A percentile compares a stretch with the other conserved stretches of the same genome.
Evolutionary conservation across 495 filamentous ascomycete species (phyloP).

Genomic region (Aspergillus heteromorphus): DNA sequence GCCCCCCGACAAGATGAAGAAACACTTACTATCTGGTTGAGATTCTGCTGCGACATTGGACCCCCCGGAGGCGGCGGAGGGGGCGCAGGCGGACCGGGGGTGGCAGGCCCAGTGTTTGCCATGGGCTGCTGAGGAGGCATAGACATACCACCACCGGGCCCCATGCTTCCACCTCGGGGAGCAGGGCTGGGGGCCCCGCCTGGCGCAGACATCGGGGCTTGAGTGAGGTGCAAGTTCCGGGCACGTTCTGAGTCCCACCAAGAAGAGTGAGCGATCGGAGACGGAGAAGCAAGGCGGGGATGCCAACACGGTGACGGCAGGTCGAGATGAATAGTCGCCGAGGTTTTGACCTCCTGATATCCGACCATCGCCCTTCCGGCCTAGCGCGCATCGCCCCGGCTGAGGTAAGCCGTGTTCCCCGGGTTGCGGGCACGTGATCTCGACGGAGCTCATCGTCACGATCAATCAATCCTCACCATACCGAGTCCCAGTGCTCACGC

Average conservation of each 20-base stretch:
- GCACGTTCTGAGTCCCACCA: neutral
- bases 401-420: conserved; percentile 12
- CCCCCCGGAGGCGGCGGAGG: conserved; percentile 38
- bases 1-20: neutral
- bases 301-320: conserved; percentile 1
- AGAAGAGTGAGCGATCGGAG: neutral
- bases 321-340: neutral
- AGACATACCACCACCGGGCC: conserved; percentile 45
- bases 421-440: conserved; percentile 19
- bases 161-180: conserved; percentile 49
- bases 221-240: neutral
- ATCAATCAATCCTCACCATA: neutral
- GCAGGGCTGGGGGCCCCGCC: conserved; percentile 45
- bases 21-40: conserved; percentile 87
- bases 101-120: conserved; percentile 32
- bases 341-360: conserved; percentile 16
- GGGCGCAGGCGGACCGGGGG: conserved; percentile 34
- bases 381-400: conserved; percentile 14
- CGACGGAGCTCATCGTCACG: neutral
- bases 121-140: conserved; percentile 48
- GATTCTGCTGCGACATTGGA: conserved; percentile 71
- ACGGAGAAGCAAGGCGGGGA: neutral
- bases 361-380: conserved; percentile 6
- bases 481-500: no score
- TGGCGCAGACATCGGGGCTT: conserved; percentile 41